phyloP scores from a whole-genome alignment of 148 eudicot genomes.

The Arbutus unedo region DNA sequence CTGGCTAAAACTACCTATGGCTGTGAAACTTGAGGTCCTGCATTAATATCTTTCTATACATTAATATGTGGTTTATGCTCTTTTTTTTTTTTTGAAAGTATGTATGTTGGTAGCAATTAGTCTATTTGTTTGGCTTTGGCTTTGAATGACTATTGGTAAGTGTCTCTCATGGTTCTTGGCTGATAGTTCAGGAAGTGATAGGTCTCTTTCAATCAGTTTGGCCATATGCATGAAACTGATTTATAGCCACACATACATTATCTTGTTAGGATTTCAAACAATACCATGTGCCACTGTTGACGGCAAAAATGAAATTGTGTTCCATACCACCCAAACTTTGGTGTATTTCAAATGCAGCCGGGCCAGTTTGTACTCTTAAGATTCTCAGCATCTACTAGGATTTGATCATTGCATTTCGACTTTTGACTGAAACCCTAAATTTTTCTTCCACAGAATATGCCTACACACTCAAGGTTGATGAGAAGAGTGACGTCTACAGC shows the following conservation, averaged over 20 bases:
- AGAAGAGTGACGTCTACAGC: conserved; percentile 95
- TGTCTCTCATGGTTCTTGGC: conserved; percentile 16
- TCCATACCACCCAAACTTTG: neutral
- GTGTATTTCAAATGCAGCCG: neutral
- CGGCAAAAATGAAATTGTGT: neutral
- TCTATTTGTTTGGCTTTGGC: conserved; percentile 24
- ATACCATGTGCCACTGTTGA: neutral
- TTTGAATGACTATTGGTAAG: conserved; percentile 16
- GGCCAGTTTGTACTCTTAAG: neutral
- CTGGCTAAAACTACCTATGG: neutral
- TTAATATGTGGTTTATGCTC: conserved; percentile 27
- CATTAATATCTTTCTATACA: neutral
- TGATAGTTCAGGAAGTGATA: conserved; percentile 12
- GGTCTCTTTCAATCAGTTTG: conserved; percentile 15
- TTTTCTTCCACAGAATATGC: conserved; percentile 64
- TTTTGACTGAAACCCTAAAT: neutral
- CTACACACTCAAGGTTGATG: conserved; percentile 90
- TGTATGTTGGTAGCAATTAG: conserved; percentile 14
- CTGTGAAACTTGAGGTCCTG: neutral
- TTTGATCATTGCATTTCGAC: neutral
- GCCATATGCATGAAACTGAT: conserved; percentile 1
- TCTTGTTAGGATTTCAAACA: neutral
- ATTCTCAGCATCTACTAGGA: neutral
- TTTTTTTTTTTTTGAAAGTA: conserved; percentile 15
- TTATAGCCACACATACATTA: neutral